A percentile compares a stretch with the other conserved stretches of the same genome.
Evolutionary conservation across 768 basidiomycete genomes (phyloP).

Genomic region (Strobilomyces dryophilus): DNA sequence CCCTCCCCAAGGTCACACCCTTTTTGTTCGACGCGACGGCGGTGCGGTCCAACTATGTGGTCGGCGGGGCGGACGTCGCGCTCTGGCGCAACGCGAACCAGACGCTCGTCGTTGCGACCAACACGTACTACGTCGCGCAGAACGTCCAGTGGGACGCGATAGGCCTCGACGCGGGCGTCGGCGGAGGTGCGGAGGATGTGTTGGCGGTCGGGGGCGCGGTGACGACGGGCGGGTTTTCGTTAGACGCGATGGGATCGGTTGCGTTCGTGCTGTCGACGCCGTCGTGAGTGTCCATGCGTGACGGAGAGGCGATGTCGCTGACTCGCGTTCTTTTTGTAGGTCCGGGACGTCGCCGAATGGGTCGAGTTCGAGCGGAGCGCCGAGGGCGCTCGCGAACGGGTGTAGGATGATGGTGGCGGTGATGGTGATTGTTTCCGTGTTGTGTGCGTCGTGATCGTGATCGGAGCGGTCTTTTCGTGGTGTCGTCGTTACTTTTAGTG

Average conservation of each 20-base stretch:
- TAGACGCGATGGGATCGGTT: slow-evolving; percentile 18
- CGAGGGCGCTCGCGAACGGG: neutral
- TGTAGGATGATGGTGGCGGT: neutral
- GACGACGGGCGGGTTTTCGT: slow-evolving; percentile 14
- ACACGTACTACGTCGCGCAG: slow-evolving; percentile 41
- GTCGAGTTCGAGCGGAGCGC: neutral
- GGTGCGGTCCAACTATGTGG: slow-evolving; percentile 38
- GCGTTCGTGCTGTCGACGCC: slow-evolving; percentile 13
- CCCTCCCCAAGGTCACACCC: slow-evolving; percentile 42
- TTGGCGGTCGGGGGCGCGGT: slow-evolving; percentile 14
- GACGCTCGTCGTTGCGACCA: slow-evolving; percentile 49
- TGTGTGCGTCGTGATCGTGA: neutral
- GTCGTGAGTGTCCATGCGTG: slow-evolving; percentile 9
- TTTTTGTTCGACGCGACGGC: slow-evolving; percentile 44
- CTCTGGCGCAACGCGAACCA: slow-evolving; percentile 43
- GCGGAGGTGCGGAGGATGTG: neutral
- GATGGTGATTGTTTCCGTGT: neutral
- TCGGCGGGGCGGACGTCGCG: slow-evolving; percentile 45
- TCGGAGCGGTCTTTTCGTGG: neutral
- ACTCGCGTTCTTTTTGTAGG: neutral
- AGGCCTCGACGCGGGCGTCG: slow-evolving; percentile 3
- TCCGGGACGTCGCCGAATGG: neutral
- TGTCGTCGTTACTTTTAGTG: neutral
- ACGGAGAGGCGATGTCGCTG: neutral
- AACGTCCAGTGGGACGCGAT: slow-evolving; percentile 33